Percentiles rank a stretch among this genome's conserved stretches.
These are phyloP conservation scores for Monilinia polystroma DNA, from an alignment of 2,329 filamentous ascomycete species.

Conservation along the genomic window DNA sequence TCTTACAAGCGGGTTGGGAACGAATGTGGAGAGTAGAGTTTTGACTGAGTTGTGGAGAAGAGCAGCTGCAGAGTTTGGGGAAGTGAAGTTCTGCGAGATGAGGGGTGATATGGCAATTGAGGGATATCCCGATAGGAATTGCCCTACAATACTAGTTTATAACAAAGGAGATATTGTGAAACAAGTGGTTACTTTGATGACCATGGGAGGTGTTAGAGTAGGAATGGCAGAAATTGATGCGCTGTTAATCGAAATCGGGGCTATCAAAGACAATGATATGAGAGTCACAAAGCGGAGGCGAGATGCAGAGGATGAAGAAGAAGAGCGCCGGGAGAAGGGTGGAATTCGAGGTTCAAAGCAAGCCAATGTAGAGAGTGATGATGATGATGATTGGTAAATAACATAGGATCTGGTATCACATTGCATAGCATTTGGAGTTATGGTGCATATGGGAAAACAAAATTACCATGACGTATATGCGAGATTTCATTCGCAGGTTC, in stretches of 20 bases:
- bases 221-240: conserved; percentile 75
- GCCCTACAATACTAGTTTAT: conserved; percentile 90
- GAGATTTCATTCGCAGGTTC: not conserved
- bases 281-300: conserved; percentile 53
- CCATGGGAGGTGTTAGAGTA: conserved; percentile 70
- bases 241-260: conserved; percentile 78
- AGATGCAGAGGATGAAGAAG: conserved; percentile 38
- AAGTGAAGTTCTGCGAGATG: conserved; percentile 98
- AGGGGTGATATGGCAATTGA: conserved; percentile 90
- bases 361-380: conserved; percentile 40
- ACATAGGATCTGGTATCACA: conserved; percentile 3
- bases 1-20: conserved; percentile 73
- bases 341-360: conserved; percentile 35
- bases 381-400: conserved; percentile 43
- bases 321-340: conserved; percentile 36
- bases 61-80: conserved; percentile 80
- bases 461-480: not conserved
- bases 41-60: conserved; percentile 83
- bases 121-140: conserved; percentile 92
- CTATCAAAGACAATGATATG: conserved; percentile 74
- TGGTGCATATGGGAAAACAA: conserved; percentile 12
- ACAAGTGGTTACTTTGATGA: conserved; percentile 86
- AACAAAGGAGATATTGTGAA: conserved; percentile 87
- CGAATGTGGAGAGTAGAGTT: conserved; percentile 81
- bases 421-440: conserved; percentile 23